Conservation (phyloP, 2,329 filamentous ascomycete species). For the Furcasterigmium furcatum region DNA sequence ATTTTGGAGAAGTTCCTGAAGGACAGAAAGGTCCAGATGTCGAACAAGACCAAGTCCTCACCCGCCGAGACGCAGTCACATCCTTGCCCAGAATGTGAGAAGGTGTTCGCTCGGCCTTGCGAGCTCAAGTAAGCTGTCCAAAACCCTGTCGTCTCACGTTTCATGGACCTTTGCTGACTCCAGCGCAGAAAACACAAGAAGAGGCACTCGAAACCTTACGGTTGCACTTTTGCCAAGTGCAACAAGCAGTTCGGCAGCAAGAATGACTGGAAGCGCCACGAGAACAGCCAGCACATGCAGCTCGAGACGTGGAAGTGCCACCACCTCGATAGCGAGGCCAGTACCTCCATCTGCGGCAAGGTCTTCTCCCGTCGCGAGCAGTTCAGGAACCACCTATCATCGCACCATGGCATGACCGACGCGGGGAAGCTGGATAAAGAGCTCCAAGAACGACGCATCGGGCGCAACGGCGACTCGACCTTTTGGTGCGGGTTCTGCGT, state of each 20-base stretch:
- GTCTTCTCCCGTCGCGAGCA: slow-evolving; percentile 55
- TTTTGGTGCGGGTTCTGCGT: slow-evolving; percentile 91
- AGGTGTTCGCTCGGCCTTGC: slow-evolving; percentile 45
- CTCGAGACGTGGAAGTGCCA: slow-evolving; percentile 71
- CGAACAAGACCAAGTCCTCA: not conserved
- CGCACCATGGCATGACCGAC: slow-evolving; percentile 39
- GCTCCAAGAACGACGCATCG: slow-evolving; percentile 55
- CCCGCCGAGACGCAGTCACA: slow-evolving; percentile 1
- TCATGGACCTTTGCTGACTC: slow-evolving; percentile 14
- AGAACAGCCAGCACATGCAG: slow-evolving; percentile 74
- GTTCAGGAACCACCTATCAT: slow-evolving; percentile 60
- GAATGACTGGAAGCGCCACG: slow-evolving; percentile 91
- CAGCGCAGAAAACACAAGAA: slow-evolving; percentile 73
- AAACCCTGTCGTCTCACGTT: too few relatives aligned
- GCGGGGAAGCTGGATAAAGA: slow-evolving; percentile 32
- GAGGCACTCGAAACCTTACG: slow-evolving; percentile 76
- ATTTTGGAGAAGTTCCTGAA: slow-evolving; percentile 27
- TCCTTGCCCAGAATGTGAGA: slow-evolving; percentile 31
- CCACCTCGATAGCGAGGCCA: slow-evolving; percentile 17
- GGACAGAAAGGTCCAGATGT: slow-evolving; percentile 10
- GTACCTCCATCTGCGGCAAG: slow-evolving; percentile 46
- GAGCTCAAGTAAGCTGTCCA: slow-evolving; percentile 50
- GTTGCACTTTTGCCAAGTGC: slow-evolving; percentile 72
- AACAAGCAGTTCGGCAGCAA: slow-evolving; percentile 81
- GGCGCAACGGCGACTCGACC: slow-evolving; percentile 57